Base-by-base conservation (phyloP, 441 rosid genomes). In the Arabidopsis lyrata region DNA sequence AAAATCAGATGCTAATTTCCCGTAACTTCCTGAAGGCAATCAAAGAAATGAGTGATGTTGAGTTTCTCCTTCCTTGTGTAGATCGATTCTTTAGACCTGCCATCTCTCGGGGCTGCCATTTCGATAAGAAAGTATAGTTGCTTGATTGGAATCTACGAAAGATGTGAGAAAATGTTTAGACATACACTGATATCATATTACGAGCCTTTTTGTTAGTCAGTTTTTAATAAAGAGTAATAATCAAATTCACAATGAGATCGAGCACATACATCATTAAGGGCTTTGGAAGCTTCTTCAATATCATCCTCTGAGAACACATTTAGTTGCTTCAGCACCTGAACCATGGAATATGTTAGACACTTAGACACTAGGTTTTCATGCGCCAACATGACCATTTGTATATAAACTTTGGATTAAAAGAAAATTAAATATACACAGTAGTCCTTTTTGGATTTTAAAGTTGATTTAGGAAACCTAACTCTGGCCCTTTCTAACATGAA, bases 271-370 rank as follows among this genome's bases (percentile, higher is more conserved):
- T 90, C 90, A 73, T 88, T 63, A 47, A 92, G 69, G 57, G 93
- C 93, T 35, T 90, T 83, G 8, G 93, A 86, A 73, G 92, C 97
- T 31, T 81, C 80, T 50, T 64, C 76, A 5, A 84, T 61, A 65
- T 90, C 92, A 47, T 84, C 87, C 34, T 81, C 72, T 27, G 90
- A 83, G 64, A 91, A 94, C 20, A 90, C 89, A 52, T 86, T 83
- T 29, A 94, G 85, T 65, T 87, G 88, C 77, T 78, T 32, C 64
- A 90, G 70, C 67, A 94, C 97, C 95, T 82, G 80, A 48, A 45
- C 18, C 58, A 65, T 15, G 27, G 7, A 59, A 70, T 16, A 55
- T 9, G 20, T 18, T 18, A 18, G 20, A 18, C 20, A 18, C 20
- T 18, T 18, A 0, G 20, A 18, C 20, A 18, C 20, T 18, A 18